Conservation (phyloP, 2,329 filamentous ascomycete genomes). For the Penicillium janthinellum region DNA sequence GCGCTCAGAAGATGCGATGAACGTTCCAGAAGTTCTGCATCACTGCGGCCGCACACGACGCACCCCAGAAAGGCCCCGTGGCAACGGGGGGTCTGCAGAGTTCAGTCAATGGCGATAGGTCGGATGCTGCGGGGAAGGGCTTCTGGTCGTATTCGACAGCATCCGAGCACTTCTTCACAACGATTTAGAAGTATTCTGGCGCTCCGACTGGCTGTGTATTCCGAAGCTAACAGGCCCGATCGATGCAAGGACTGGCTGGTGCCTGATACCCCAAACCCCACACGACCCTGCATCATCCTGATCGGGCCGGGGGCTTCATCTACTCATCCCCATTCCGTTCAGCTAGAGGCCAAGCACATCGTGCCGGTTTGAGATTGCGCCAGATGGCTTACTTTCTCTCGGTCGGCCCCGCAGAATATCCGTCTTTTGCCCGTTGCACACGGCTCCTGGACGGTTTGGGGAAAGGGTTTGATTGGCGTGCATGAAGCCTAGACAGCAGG, state of each 20-base stretch:
- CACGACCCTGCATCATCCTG: neutral
- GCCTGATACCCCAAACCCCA: neutral
- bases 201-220: neutral
- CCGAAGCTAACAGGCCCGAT: neutral
- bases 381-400: neutral
- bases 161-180: slow-evolving; percentile 5
- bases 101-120: slow-evolving; percentile 5
- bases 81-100: slow-evolving; percentile 5
- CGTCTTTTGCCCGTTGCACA: slow-evolving; percentile 5
- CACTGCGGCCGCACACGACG: neutral
- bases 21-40: neutral
- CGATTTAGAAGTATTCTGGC: slow-evolving; percentile 1
- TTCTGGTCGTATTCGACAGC: neutral
- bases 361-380: neutral
- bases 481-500: neutral
- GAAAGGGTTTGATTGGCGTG: neutral
- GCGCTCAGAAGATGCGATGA: neutral
- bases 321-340: neutral
- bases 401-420: slow-evolving; percentile 5
- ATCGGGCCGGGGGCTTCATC: neutral
- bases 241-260: neutral
- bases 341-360: neutral
- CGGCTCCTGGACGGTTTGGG: neutral
- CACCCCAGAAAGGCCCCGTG: neutral
- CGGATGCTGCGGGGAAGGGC: slow-evolving; percentile 6